These are phyloP conservation scores for Breynia disticha DNA, from an alignment of 441 rosid genomes.

Conservation along the genomic window DNA sequence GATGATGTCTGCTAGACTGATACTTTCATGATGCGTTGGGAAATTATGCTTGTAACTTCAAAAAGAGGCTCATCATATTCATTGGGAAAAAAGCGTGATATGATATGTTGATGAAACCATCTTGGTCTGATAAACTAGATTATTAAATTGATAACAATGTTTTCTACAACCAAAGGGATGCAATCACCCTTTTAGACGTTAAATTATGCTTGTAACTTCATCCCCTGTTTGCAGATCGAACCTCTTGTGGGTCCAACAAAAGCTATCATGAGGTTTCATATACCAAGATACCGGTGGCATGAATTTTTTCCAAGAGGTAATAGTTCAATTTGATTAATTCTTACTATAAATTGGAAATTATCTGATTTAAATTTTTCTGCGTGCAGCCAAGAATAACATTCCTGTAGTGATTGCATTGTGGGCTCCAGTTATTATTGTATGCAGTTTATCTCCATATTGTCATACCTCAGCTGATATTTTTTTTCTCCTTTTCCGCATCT, in stretches of 20 bases:
- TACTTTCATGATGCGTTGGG: too few relatives aligned
- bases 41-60: too few relatives aligned
- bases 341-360: slow-evolving; percentile 5
- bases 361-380: slow-evolving; percentile 7
- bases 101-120: not conserved
- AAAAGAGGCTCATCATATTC: too few relatives aligned
- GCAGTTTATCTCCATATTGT: not conserved
- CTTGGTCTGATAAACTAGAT: not conserved
- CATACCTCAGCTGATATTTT: not conserved
- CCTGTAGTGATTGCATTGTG: slow-evolving; percentile 63
- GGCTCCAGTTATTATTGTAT: slow-evolving; percentile 63
- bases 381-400: slow-evolving; percentile 55
- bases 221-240: slow-evolving; percentile 40
- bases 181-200: too few relatives aligned
- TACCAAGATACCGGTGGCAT: slow-evolving; percentile 48
- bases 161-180: too few relatives aligned
- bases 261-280: slow-evolving; percentile 42
- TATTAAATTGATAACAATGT: not conserved
- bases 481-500: not conserved
- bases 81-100: too few relatives aligned
- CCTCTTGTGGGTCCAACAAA: slow-evolving; percentile 57
- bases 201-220: too few relatives aligned
- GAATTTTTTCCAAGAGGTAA: slow-evolving; percentile 77
- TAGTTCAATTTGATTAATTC: slow-evolving; percentile 8
- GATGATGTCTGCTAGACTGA: too few relatives aligned